These are phyloP conservation scores for Phytopythium aichiense DNA, from an alignment of 352 stramenopile genomes.

Conservation along the genomic window DNA sequence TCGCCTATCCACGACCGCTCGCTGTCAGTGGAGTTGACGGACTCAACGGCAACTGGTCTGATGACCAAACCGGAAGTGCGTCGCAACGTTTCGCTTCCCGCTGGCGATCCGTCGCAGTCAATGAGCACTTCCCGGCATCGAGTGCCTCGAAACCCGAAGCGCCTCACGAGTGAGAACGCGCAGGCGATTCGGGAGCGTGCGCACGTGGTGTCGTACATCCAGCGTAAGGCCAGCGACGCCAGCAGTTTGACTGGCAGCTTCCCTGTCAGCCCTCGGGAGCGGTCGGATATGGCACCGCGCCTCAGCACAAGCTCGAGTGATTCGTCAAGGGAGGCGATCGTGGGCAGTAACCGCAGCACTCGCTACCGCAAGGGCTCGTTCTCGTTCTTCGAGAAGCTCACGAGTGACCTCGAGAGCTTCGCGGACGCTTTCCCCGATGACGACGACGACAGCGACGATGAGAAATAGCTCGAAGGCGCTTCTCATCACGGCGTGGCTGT, in stretches of 20 bases:
- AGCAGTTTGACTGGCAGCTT: constrained; percentile 69
- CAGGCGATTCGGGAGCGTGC: constrained; percentile 76
- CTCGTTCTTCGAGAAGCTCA: constrained; percentile 86
- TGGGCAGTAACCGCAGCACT: constrained; percentile 37
- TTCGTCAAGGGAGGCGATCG: constrained; percentile 50
- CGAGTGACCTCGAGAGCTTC: constrained; percentile 58
- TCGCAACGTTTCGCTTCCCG: constrained; percentile 34
- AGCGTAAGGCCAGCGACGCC: constrained; percentile 78
- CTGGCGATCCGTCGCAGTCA: constrained; percentile 10
- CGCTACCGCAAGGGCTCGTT: constrained; percentile 78
- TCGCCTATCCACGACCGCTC: constrained; percentile 33
- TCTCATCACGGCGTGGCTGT: not conserved
- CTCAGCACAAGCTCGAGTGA: constrained; percentile 72
- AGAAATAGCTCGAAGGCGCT: constrained; percentile 1
- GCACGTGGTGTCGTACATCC: constrained; percentile 85
- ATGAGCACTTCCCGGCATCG: not conserved
- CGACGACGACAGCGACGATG: constrained; percentile 26
- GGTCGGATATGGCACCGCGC: constrained; percentile 22
- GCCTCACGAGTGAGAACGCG: constrained; percentile 36
- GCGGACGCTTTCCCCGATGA: constrained; percentile 42
- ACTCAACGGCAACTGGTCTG: constrained; percentile 13
- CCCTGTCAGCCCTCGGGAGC: constrained; percentile 45
- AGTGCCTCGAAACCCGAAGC: constrained; percentile 16
- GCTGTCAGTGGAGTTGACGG: constrained; percentile 25
- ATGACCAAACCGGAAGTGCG: constrained; percentile 23